phyloP scores from a whole-genome alignment of 768 basidiomycete genomes.

The Serendipita indica region DNA sequence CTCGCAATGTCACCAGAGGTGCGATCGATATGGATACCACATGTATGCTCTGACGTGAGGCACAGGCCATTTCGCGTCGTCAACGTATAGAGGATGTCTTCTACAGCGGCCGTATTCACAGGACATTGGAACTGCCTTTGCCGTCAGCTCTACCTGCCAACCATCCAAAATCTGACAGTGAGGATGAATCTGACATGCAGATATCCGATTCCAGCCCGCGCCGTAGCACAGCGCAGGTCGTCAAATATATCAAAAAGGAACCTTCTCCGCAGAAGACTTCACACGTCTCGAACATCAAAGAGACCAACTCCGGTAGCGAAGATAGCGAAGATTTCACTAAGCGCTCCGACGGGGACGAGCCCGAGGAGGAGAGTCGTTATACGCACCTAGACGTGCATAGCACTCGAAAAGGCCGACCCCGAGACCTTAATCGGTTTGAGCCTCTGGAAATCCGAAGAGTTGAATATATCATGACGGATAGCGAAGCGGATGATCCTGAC shows the following conservation, averaged over 20 bases:
- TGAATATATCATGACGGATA: not conserved
- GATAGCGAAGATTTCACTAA: constrained; percentile 24
- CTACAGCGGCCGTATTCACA: constrained; percentile 41
- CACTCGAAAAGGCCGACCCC: not conserved
- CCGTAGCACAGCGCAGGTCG: not conserved
- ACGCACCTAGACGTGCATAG: not conserved
- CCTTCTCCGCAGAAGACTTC: not conserved
- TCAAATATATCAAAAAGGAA: constrained; percentile 11
- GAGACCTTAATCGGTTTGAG: not conserved
- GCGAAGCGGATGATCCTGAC: not conserved
- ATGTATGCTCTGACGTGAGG: not conserved
- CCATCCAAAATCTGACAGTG: not conserved
- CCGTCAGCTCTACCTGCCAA: constrained; percentile 17
- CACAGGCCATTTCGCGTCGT: constrained; percentile 61
- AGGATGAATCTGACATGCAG: constrained; percentile 5
- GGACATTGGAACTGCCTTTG: constrained; percentile 33
- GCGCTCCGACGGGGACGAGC: constrained; percentile 9
- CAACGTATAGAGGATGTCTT: constrained; percentile 55
- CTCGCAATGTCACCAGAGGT: constrained; percentile 79
- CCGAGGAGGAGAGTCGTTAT: constrained; percentile 17
- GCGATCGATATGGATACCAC: constrained; percentile 15
- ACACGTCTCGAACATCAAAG: constrained; percentile 12
- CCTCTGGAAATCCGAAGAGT: not conserved
- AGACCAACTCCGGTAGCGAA: constrained; percentile 14
- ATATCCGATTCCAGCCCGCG: constrained; percentile 13